These are phyloP conservation scores for Corniculantispora saksenae DNA, from an alignment of 2,329 filamentous ascomycete genomes.

Conservation along the genomic window DNA sequence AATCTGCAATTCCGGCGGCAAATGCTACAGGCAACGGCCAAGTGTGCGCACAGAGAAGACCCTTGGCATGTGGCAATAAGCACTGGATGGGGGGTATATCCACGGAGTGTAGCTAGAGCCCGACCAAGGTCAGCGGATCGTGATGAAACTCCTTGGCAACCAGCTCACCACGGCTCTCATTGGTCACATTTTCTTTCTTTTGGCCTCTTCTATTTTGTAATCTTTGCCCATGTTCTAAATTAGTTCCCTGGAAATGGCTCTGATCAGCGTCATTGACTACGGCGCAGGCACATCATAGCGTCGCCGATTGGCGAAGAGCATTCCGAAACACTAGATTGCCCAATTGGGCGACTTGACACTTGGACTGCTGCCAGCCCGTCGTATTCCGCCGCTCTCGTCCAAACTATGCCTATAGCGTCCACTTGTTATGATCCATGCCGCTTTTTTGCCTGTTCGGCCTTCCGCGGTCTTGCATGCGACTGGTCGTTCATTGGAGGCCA, in stretches of 20 bases:
- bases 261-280: neutral
- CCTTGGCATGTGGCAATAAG: neutral
- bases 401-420: neutral
- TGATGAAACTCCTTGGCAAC: slow-evolving; percentile 4
- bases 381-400: neutral
- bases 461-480: neutral
- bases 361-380: neutral
- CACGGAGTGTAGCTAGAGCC: neutral
- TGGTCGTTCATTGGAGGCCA: neutral
- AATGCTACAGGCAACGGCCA: neutral
- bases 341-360: slow-evolving; percentile 6
- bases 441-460: neutral
- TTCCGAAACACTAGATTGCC: slow-evolving; percentile 5
- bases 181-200: neutral
- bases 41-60: neutral
- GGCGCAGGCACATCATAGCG: neutral
- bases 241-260: neutral
- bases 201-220: neutral
- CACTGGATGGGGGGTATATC: neutral
- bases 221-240: neutral
- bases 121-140: slow-evolving; percentile 1
- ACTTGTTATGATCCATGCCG: neutral
- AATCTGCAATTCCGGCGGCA: neutral
- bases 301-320: slow-evolving; percentile 8
- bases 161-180: neutral